Evolutionary conservation across 352 stramenopile species (phyloP).

Genomic region (Phytophthora tubulina): DNA sequence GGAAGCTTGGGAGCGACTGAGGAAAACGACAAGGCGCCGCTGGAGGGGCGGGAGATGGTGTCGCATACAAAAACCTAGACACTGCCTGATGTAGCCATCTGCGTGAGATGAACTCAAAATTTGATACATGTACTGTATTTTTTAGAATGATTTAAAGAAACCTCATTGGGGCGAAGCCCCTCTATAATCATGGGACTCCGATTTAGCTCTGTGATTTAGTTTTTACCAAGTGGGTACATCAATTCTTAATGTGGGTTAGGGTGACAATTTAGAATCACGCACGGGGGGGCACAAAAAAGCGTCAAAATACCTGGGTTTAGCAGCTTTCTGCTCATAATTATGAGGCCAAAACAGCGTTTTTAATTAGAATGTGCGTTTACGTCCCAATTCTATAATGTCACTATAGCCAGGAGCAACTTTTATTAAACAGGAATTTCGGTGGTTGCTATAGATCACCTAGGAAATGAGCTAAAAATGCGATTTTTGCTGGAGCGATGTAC

Average conservation of each 20-base stretch:
- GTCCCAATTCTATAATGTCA: too few relatives aligned
- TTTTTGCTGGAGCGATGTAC: neutral
- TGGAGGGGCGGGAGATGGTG: slow-evolving; percentile 6
- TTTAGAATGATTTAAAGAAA: too few relatives aligned
- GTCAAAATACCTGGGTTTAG: neutral
- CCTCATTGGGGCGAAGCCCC: slow-evolving; percentile 1
- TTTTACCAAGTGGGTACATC: slow-evolving; percentile 15
- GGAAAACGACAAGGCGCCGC: neutral
- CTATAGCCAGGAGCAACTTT: neutral
- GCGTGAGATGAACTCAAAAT: neutral
- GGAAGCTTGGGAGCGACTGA: neutral
- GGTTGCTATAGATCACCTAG: neutral
- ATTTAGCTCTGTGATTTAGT: neutral
- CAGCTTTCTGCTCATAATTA: too few relatives aligned
- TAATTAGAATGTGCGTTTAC: too few relatives aligned
- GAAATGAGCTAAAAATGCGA: neutral
- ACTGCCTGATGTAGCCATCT: slow-evolving; percentile 13
- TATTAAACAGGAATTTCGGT: neutral
- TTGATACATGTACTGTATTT: too few relatives aligned
- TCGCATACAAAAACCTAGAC: slow-evolving; percentile 2
- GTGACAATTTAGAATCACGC: slow-evolving; percentile 2
- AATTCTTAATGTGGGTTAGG: slow-evolving; percentile 3
- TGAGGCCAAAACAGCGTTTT: too few relatives aligned
- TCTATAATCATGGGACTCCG: neutral
- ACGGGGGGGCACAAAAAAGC: neutral